Evolutionary conservation across 1,139 yeast species (phyloP).

Genomic region (Tardiomyces blankii): DNA sequence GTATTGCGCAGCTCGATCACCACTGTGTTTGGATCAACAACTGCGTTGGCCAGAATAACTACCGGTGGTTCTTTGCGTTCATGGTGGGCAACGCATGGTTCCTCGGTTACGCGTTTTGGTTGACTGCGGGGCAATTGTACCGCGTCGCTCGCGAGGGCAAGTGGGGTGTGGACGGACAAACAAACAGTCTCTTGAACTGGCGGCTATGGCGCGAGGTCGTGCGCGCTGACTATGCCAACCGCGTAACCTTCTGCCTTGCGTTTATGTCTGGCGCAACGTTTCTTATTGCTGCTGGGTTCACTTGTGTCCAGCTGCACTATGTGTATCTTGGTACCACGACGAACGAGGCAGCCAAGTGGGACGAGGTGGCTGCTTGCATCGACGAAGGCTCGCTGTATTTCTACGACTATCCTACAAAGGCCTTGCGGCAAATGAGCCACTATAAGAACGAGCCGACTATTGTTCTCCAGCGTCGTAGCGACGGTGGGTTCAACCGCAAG

Average conservation of each 20-base stretch:
- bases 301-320: constrained; percentile 49
- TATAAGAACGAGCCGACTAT: constrained; percentile 14
- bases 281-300: constrained; percentile 45
- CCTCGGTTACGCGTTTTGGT: constrained; percentile 48
- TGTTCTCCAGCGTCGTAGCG: constrained; percentile 18
- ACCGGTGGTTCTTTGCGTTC: constrained; percentile 56
- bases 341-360: constrained; percentile 83
- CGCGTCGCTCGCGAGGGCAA: constrained; percentile 9
- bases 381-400: constrained; percentile 33
- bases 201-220: constrained; percentile 19
- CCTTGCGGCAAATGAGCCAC: too few relatives aligned
- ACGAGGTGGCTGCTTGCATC: constrained; percentile 51
- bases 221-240: constrained; percentile 23
- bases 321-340: constrained; percentile 82
- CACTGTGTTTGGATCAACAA: constrained; percentile 95
- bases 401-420: constrained; percentile 14
- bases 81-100: constrained; percentile 45
- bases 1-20: constrained; percentile 70
- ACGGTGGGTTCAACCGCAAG: constrained; percentile 19
- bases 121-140: constrained; percentile 29
- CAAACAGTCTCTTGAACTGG: constrained; percentile 3
- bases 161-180: constrained; percentile 12
- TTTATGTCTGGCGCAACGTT: constrained; percentile 44
- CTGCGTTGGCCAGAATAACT: constrained; percentile 75
- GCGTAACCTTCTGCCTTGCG: constrained; percentile 40